Percentiles rank a stretch among this genome's conserved stretches.
Conservation (phyloP, 139 green algal species). For the Tetradesmus obliquus region DNA sequence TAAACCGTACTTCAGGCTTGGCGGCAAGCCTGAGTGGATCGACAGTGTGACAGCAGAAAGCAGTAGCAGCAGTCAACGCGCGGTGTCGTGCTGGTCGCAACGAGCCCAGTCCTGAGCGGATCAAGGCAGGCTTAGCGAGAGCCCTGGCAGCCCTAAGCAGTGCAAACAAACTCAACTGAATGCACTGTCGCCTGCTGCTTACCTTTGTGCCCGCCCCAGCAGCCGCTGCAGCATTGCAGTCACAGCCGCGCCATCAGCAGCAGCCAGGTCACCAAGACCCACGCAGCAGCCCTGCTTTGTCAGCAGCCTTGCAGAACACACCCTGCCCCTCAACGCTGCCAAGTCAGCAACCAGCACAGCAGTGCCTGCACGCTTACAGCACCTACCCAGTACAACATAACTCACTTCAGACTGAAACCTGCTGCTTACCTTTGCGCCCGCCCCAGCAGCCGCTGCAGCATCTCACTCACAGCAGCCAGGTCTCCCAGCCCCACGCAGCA, state of each 20-base stretch:
- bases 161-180: background rate
- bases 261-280: background rate
- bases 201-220: conserved; percentile 9
- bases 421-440: conserved; percentile 8
- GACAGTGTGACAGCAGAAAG: too few relatives aligned
- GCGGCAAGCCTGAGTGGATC: too few relatives aligned
- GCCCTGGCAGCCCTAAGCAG: background rate
- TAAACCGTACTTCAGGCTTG: too few relatives aligned
- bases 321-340: background rate
- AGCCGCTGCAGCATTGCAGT: conserved; percentile 1
- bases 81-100: too few relatives aligned
- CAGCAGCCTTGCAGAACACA: conserved; percentile 16
- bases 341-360: background rate
- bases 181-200: background rate
- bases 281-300: conserved; percentile 35
- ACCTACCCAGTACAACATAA: too few relatives aligned
- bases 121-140: too few relatives aligned
- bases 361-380: background rate
- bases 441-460: background rate
- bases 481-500: background rate
- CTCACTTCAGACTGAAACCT: too few relatives aligned
- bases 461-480: background rate
- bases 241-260: conserved; percentile 21
- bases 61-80: too few relatives aligned
- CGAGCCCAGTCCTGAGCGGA: too few relatives aligned